Evolutionary conservation across 305 asterid genomes (phyloP).

Genomic region (Fraxinus baroniana): DNA sequence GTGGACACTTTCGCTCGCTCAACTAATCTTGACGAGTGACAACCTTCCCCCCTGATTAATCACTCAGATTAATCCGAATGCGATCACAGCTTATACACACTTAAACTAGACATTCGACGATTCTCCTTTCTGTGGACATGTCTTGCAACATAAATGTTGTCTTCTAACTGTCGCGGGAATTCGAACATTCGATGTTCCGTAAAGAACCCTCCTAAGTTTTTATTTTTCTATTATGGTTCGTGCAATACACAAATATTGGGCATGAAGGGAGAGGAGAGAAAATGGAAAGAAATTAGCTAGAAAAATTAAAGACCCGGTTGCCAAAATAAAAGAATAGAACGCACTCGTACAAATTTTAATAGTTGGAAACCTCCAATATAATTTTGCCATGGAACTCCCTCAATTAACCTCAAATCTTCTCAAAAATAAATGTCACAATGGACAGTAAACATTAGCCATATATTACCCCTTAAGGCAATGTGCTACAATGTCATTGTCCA

Average conservation of each 20-base stretch:
- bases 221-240: not conserved
- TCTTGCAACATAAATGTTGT: too few relatives aligned
- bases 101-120: too few relatives aligned
- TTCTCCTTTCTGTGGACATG: too few relatives aligned
- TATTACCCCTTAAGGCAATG: not conserved
- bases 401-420: not conserved
- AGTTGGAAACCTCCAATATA: not conserved
- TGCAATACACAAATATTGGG: not conserved
- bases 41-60: too few relatives aligned
- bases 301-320: not conserved
- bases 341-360: not conserved
- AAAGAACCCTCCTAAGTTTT: not conserved
- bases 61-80: too few relatives aligned
- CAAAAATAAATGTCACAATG: not conserved
- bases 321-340: not conserved
- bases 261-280: not conserved
- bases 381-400: not conserved
- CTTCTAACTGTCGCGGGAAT: too few relatives aligned
- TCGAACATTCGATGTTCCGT: too few relatives aligned
- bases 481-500: slow-evolving; percentile 20
- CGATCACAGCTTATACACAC: too few relatives aligned
- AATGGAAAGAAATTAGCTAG: not conserved
- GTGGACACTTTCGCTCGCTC: too few relatives aligned
- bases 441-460: not conserved
- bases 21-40: too few relatives aligned